Evolutionary conservation across 768 basidiomycete genomes (phyloP).

Genomic region (Gloeostereum incarnatum): DNA sequence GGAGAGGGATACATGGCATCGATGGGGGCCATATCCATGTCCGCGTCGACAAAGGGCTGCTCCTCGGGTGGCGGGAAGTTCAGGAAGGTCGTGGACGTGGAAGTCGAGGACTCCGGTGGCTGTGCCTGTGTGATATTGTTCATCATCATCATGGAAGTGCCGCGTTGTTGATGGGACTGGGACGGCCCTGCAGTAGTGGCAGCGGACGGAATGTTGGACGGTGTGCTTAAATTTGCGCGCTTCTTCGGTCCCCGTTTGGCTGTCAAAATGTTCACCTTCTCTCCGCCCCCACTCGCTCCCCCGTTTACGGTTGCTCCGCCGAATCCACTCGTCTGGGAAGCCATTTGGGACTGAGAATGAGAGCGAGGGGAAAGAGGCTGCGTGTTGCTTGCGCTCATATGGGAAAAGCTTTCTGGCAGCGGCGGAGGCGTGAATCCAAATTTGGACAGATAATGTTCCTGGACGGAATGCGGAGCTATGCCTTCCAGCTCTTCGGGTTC

Average conservation of each 20-base stretch:
- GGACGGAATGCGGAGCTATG: slow-evolving; percentile 62
- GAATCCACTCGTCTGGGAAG: background rate
- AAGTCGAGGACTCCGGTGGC: too few species aligned
- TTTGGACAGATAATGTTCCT: slow-evolving; percentile 73
- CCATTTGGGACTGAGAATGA: slow-evolving; percentile 19
- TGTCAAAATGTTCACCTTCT: slow-evolving; percentile 63
- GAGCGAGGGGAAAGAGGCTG: slow-evolving; percentile 10
- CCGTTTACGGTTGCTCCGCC: slow-evolving; percentile 8
- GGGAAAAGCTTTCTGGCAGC: slow-evolving; percentile 64
- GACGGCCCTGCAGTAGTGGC: slow-evolving; percentile 12
- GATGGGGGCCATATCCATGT: slow-evolving; percentile 43
- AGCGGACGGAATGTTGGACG: slow-evolving; percentile 11
- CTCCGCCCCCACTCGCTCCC: slow-evolving; percentile 32
- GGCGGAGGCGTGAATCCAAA: slow-evolving; percentile 68
- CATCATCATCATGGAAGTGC: slow-evolving; percentile 21
- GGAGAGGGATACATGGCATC: slow-evolving; percentile 41
- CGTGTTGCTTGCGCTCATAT: slow-evolving; percentile 20
- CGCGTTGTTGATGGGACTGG: slow-evolving; percentile 24
- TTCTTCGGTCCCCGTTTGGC: slow-evolving; percentile 68
- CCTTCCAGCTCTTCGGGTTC: slow-evolving; percentile 74
- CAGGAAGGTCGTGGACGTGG: background rate
- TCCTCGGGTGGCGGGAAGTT: slow-evolving; percentile 42
- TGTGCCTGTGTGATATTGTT: slow-evolving; percentile 9
- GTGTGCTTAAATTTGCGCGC: slow-evolving; percentile 26
- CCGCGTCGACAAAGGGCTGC: slow-evolving; percentile 33